Conservation (phyloP, 2,329 filamentous ascomycete genomes). For the Lachnellula occidentalis region DNA sequence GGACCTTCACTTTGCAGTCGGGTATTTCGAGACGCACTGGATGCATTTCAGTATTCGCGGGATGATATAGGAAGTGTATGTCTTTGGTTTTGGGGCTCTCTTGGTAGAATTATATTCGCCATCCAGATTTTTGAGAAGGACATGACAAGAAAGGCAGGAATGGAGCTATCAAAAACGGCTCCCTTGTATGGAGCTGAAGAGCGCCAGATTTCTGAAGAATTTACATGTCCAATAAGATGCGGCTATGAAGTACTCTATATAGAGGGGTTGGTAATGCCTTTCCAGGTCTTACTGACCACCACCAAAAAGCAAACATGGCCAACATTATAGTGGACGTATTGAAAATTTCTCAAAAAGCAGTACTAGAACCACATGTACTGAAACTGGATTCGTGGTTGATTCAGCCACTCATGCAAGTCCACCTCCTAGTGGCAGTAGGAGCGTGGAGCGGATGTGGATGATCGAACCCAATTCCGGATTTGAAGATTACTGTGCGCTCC, state of each 20-base stretch:
- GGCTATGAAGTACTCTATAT: neutral
- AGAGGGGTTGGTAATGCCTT: no score
- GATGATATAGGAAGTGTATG: neutral
- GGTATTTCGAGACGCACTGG: neutral
- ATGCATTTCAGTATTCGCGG: conserved; percentile 4
- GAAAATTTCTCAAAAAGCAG: neutral
- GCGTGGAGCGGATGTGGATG: neutral
- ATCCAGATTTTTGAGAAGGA: neutral
- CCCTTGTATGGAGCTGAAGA: neutral
- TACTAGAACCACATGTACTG: neutral
- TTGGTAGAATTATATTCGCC: neutral
- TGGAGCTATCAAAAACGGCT: neutral
- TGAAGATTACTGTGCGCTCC: neutral
- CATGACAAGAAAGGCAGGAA: neutral
- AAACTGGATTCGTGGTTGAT: neutral
- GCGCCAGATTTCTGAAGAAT: neutral
- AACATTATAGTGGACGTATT: neutral
- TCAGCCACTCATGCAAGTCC: conserved; percentile 1
- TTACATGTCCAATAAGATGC: neutral
- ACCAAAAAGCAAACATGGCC: neutral
- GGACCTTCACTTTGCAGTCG: conserved; percentile 16
- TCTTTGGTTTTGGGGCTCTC: neutral
- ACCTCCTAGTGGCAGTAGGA: neutral
- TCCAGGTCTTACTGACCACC: neutral
- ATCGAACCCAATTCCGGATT: neutral